Evolutionary conservation across 2,329 filamentous ascomycete species (phyloP).

Genomic region (Fusarium annulatum): DNA sequence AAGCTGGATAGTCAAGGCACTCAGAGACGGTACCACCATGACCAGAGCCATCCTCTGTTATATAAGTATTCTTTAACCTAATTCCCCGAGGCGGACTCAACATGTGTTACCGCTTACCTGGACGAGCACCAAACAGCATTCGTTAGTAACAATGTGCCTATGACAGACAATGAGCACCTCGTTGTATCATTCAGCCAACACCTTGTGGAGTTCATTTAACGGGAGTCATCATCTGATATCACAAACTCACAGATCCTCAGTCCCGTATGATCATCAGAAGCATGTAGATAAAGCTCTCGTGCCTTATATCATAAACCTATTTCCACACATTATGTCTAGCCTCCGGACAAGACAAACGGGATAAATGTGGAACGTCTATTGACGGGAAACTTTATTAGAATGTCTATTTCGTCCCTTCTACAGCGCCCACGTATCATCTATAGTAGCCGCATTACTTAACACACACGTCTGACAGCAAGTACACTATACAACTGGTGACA

Average conservation of each 20-base stretch:
- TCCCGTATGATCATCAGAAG: background rate
- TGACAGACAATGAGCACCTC: background rate
- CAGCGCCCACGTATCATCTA: background rate
- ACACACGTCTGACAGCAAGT: background rate
- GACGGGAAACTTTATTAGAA: background rate
- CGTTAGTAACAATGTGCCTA: background rate
- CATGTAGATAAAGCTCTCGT: background rate
- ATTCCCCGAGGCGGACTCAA: background rate
- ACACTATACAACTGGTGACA: background rate
- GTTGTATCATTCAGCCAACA: background rate
- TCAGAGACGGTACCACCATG: conserved; percentile 1
- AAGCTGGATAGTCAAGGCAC: background rate
- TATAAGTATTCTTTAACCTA: background rate
- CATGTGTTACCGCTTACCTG: background rate
- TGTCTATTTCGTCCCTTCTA: background rate
- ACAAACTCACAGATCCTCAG: background rate
- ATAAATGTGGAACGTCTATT: background rate
- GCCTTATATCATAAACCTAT: background rate
- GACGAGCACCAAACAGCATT: background rate
- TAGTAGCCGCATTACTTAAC: background rate
- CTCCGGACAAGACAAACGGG: background rate
- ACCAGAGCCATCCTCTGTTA: background rate
- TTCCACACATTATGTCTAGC: background rate
- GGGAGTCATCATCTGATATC: background rate
- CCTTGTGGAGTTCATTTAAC: background rate